Evolutionary conservation across 805 yeast genomes (phyloP).

Genomic region (Starmerella vaccinii): DNA sequence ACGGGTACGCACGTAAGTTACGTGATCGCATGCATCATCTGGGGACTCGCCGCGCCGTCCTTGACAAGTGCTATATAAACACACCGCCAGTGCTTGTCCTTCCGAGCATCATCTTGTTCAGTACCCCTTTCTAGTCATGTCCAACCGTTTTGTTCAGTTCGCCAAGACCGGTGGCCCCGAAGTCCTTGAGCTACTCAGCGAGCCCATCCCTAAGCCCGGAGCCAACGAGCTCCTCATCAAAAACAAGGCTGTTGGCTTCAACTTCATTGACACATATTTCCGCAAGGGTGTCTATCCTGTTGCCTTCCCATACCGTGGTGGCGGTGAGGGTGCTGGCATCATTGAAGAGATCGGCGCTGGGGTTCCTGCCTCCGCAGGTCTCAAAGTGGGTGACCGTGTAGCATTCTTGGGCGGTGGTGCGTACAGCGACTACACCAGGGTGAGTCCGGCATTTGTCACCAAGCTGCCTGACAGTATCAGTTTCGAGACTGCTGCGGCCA

Average conservation of each 20-base stretch:
- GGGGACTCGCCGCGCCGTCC: no score
- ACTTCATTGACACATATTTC: conserved; percentile 74
- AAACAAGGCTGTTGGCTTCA: conserved; percentile 68
- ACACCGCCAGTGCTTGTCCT: no score
- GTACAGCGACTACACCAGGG: conserved; percentile 60
- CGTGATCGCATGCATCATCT: no score
- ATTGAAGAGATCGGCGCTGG: conserved; percentile 41
- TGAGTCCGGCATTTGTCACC: conserved; percentile 30
- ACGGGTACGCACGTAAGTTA: no score
- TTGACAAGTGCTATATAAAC: no score
- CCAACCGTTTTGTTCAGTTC: conserved; percentile 29
- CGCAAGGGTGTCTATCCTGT: conserved; percentile 66
- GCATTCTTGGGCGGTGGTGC: conserved; percentile 54
- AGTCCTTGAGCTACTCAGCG: conserved; percentile 38
- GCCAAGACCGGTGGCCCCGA: conserved; percentile 49
- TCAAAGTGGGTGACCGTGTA: conserved; percentile 39
- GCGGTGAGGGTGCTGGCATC: conserved; percentile 48
- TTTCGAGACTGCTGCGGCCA: conserved; percentile 44
- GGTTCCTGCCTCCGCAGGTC: conserved; percentile 40
- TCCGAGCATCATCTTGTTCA: no score
- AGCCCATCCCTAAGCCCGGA: conserved; percentile 29
- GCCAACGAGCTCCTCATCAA: conserved; percentile 57
- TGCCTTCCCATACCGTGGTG: conserved; percentile 57
- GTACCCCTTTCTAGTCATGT: background rate
- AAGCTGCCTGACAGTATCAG: conserved; percentile 46